Conservation (phyloP, 2,329 filamentous ascomycete genomes). For the Lachnellula hyalina region DNA sequence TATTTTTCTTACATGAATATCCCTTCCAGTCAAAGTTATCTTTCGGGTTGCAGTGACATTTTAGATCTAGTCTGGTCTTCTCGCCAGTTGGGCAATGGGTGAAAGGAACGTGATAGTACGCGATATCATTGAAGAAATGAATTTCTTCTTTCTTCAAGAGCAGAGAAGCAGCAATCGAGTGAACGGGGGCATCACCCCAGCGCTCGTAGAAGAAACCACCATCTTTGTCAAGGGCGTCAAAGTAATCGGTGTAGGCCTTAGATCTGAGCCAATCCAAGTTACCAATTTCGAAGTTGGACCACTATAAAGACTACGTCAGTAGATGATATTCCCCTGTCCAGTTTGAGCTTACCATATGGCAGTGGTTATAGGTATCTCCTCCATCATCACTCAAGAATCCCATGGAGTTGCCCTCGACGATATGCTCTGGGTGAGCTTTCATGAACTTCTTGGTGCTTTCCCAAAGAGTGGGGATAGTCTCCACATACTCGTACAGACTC, state of each 20-base stretch:
- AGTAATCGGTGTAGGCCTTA: constrained; percentile 84
- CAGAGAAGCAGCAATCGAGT: constrained; percentile 89
- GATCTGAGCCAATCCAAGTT: constrained; percentile 91
- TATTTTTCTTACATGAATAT: constrained; percentile 75
- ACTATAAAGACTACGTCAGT: constrained; percentile 48
- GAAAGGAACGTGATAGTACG: constrained; percentile 96
- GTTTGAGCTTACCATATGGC: constrained; percentile 74
- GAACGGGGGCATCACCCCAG: constrained; percentile 95
- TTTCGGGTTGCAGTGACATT: constrained; percentile 90
- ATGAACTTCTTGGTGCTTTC: constrained; percentile 94
- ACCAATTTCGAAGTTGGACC: constrained; percentile 98
- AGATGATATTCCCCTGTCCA: constrained; percentile 5
- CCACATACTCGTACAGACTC: constrained; percentile 91
- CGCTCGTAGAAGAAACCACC: constrained; percentile 99
- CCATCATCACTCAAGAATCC: constrained; percentile 86
- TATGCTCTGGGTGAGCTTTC: constrained; percentile 80
- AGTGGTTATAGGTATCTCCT: constrained; percentile 91
- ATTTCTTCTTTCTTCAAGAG: constrained; percentile 89
- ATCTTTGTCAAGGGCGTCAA: constrained; percentile 78
- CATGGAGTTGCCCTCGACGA: constrained; percentile 80
- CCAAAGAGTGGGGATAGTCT: constrained; percentile 93
- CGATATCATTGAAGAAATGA: constrained; percentile 99
- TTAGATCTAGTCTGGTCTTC: constrained; percentile 74
- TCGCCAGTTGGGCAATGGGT: constrained; percentile 95
- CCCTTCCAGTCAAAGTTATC: constrained; percentile 99